Base-by-base conservation (phyloP, 2,329 filamentous ascomycete genomes). In the Decorospora gaudefroyi region DNA sequence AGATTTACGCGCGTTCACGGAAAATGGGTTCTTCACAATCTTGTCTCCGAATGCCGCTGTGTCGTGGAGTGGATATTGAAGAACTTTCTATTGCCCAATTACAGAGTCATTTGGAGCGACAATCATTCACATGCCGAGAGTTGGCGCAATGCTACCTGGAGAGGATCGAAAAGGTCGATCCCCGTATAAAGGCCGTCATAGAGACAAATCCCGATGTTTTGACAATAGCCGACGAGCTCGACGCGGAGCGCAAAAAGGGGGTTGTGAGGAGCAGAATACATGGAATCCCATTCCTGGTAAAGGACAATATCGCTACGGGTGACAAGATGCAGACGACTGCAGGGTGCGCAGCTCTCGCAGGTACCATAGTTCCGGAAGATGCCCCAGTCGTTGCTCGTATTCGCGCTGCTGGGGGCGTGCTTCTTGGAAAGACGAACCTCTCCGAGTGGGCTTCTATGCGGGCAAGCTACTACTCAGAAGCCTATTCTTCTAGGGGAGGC, bases 251-350 rank as follows among this genome's bases (percentile, higher is more conserved):
- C 12, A 61, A 64, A 9, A 58, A 70, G 1, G 83, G 83, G 16
- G 73, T 71, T 26, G 65, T 83, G 7, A 78, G 84, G n/a, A 79
- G 85, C 1, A 81, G 82, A 1, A 75, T 91, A 1, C 87, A 90
- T 63, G 87, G 87, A 3, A 87, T 91, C 29, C 87, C 87, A 0
- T 87, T 87, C 63, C 74, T 86, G 2, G 80, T 89, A 52, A 90
- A 90, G 68, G 86, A 90, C 21, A 69, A 67, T 30, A 67, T 69
- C 19, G 66, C 64, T 1, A 82, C 79, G 6, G 82, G 82, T 51
- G 86, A 89, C 63, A 78, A 78, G 37, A 80, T 90, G 78, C 79
- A 90, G 62, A 90, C 86, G 0, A 90, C 87, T 0, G 86, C 86
- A 0, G 87, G 87, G 0, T 82, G 78, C 58, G 84, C 76, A 78